phyloP scores from a whole-genome alignment of 139 green algal species.

The Tetraselmis chui region DNA sequence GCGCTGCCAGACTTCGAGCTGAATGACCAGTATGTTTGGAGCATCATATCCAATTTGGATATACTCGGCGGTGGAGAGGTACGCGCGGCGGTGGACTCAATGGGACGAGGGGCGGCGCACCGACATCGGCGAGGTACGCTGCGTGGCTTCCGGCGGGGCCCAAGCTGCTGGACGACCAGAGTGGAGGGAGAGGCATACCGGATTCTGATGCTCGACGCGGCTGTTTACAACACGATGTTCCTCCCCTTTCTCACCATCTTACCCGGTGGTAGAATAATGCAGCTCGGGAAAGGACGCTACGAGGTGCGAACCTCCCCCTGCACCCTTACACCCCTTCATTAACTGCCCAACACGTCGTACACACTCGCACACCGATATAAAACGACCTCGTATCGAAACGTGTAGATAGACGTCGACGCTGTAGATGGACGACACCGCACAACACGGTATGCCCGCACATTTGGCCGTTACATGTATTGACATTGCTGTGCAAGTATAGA shows the following conservation, averaged over 20 bases:
- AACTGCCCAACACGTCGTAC: no score
- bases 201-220: neutral
- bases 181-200: neutral
- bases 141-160: neutral
- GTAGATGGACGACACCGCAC: no score
- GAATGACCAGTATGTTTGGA: neutral
- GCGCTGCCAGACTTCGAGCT: neutral
- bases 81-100: neutral
- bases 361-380: no score
- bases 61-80: neutral
- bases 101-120: neutral
- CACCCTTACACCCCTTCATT: neutral
- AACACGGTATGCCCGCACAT: no score
- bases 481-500: no score
- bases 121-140: neutral
- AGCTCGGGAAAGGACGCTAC: neutral
- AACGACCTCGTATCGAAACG: no score
- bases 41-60: neutral
- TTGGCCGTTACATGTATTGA: no score
- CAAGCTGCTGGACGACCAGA: neutral
- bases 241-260: neutral
- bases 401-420: no score
- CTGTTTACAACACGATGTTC: neutral
- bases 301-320: neutral
- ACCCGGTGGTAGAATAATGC: neutral